Conservation (phyloP, 2,329 filamentous ascomycete genomes). For the Aureobasidium musti region DNA sequence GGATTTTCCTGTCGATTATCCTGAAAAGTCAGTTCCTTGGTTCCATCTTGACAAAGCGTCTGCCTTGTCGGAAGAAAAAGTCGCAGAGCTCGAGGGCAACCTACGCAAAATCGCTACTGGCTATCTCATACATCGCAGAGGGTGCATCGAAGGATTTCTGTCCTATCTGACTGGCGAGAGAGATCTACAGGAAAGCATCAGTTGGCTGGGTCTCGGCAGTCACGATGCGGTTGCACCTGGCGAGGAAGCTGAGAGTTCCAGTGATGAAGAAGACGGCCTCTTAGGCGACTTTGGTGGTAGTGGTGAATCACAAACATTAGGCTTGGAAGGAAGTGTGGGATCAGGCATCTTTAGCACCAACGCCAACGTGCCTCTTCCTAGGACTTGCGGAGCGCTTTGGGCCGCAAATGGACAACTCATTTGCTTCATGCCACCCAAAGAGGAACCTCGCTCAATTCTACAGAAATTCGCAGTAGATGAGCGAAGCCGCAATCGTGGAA, state of each 20-base stretch:
- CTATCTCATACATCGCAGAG: slow-evolving; percentile 55
- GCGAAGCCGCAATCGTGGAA: slow-evolving; percentile 44
- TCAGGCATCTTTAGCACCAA: slow-evolving; percentile 60
- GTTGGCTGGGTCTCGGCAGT: slow-evolving; percentile 56
- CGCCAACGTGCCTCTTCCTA: slow-evolving; percentile 64
- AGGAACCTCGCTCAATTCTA: slow-evolving; percentile 49
- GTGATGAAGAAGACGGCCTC: slow-evolving; percentile 47
- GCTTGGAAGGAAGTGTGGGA: slow-evolving; percentile 43
- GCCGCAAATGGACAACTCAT: slow-evolving; percentile 59
- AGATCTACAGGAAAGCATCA: slow-evolving; percentile 58
- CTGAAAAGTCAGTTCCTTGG: slow-evolving; percentile 51
- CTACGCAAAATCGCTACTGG: slow-evolving; percentile 58
- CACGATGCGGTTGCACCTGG: slow-evolving; percentile 56
- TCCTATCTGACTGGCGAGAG: slow-evolving; percentile 63
- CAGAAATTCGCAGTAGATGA: slow-evolving; percentile 30
- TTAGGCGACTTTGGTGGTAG: slow-evolving; percentile 45
- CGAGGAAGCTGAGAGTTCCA: slow-evolving; percentile 67
- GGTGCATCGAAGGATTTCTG: slow-evolving; percentile 63
- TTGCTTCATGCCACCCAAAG: slow-evolving; percentile 59
- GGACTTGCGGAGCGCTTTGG: slow-evolving; percentile 60
- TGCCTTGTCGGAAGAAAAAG: slow-evolving; percentile 53
- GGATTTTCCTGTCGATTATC: slow-evolving; percentile 61
- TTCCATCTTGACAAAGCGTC: slow-evolving; percentile 61
- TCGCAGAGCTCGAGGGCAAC: slow-evolving; percentile 54
- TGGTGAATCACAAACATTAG: slow-evolving; percentile 40